These are phyloP conservation scores for Lipomyces oligophaga DNA, from an alignment of 805 yeast genomes.

Conservation along the genomic window DNA sequence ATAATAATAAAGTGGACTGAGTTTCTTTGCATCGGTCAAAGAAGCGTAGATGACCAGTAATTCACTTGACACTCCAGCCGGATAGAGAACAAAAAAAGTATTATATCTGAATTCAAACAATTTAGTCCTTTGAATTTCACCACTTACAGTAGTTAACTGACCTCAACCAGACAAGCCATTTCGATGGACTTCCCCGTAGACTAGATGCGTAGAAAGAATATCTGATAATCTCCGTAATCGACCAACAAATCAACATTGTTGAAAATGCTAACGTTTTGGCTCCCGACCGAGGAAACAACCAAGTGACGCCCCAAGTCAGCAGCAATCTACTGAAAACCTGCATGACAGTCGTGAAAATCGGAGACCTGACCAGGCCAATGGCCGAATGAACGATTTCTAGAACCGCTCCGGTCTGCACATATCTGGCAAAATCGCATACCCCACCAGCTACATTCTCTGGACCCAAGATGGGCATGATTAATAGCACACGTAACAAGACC, in stretches of 20 bases:
- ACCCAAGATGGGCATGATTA: conserved; percentile 47
- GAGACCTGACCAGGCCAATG: conserved; percentile 66
- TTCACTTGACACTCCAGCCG: conserved; percentile 89
- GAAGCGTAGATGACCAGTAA: conserved; percentile 64
- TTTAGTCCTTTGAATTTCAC: neutral
- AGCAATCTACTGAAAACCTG: conserved; percentile 85
- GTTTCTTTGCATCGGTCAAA: conserved; percentile 57
- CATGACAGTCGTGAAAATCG: conserved; percentile 73
- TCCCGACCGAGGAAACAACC: conserved; percentile 66
- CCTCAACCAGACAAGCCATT: conserved; percentile 62
- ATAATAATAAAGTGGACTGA: conserved; percentile 48
- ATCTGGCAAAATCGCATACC: conserved; percentile 55
- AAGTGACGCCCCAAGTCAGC: conserved; percentile 78
- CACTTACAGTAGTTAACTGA: neutral
- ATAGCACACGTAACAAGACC: conserved; percentile 45
- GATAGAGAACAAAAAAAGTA: conserved; percentile 76
- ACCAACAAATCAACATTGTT: conserved; percentile 78
- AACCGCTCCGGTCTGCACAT: conserved; percentile 73
- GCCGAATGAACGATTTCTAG: conserved; percentile 77
- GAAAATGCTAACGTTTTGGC: conserved; percentile 55
- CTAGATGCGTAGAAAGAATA: conserved; percentile 82
- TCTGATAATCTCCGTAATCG: conserved; percentile 87
- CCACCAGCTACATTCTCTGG: conserved; percentile 63
- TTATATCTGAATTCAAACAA: conserved; percentile 50
- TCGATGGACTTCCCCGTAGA: conserved; percentile 54